These are phyloP conservation scores for Leccinum aurantiacum DNA, from an alignment of 768 basidiomycete species.

Conservation along the genomic window DNA sequence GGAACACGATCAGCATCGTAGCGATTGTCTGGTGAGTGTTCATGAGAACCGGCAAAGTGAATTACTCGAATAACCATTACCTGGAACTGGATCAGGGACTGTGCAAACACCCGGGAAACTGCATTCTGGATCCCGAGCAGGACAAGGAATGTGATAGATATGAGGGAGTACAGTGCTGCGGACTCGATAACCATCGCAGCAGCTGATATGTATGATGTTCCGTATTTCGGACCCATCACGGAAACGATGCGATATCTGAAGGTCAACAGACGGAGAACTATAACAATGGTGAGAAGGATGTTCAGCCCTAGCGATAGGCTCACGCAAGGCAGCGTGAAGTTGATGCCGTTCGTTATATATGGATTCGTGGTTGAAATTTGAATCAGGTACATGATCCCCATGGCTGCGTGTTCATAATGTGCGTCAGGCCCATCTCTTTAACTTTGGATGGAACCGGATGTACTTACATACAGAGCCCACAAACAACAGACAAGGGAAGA, in stretches of 20 bases:
- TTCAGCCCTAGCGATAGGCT: background rate
- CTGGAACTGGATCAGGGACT: too few species aligned
- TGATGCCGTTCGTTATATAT: background rate
- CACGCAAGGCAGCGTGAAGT: background rate
- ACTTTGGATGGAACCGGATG: background rate
- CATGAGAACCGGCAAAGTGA: too few species aligned
- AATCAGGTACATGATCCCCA: background rate
- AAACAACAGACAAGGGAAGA: background rate
- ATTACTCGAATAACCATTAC: too few species aligned
- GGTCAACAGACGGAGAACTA: background rate
- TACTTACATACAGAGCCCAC: background rate
- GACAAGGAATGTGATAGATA: too few species aligned
- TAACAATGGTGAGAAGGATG: background rate
- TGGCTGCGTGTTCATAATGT: background rate
- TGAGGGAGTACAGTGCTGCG: too few species aligned
- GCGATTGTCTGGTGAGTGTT: too few species aligned
- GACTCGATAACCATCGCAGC: background rate
- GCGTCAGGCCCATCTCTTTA: background rate
- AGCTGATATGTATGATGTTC: background rate
- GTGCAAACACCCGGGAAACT: too few species aligned
- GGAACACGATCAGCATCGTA: too few species aligned
- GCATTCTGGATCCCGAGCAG: too few species aligned
- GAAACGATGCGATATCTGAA: background rate
- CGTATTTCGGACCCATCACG: background rate
- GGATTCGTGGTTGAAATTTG: background rate